Evolutionary conservation across 2,329 filamentous ascomycete species (phyloP).

Genomic region (Ceratocystis papillata): DNA sequence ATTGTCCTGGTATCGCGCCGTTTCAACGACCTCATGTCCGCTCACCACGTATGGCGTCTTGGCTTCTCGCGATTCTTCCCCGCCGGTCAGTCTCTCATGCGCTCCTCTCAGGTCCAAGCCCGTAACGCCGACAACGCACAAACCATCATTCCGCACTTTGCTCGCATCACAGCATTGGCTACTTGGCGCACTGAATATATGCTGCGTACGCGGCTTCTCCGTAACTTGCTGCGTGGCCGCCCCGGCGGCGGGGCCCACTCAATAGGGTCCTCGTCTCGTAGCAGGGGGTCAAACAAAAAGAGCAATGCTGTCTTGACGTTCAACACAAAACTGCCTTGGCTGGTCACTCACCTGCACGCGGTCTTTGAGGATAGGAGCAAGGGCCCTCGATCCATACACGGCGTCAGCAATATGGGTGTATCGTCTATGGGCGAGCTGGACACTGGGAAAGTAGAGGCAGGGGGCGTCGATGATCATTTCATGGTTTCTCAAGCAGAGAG

Average conservation of each 20-base stretch:
- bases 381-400: constrained; percentile 70
- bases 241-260: constrained; percentile 38
- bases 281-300: constrained; percentile 47
- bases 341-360: constrained; percentile 69
- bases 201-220: constrained; percentile 68
- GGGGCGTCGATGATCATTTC: constrained; percentile 68
- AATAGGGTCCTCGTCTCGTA: constrained; percentile 37
- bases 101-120: neutral
- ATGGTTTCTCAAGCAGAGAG: constrained; percentile 69
- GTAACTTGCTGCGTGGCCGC: constrained; percentile 72
- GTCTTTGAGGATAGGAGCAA: constrained; percentile 63
- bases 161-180: constrained; percentile 68
- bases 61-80: constrained; percentile 88
- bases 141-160: constrained; percentile 70
- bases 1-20: constrained; percentile 79
- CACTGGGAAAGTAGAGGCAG: constrained; percentile 63
- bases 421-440: constrained; percentile 74
- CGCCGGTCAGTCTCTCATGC: constrained; percentile 44
- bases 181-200: constrained; percentile 97
- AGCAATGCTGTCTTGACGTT: constrained; percentile 70
- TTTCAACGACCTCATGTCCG: constrained; percentile 78
- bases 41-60: constrained; percentile 84
- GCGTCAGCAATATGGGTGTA: constrained; percentile 63
- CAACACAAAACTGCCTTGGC: constrained; percentile 68
- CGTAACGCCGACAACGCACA: constrained; percentile 38